phyloP scores from a whole-genome alignment of 352 stramenopile species.

The Pythium brassicae region DNA sequence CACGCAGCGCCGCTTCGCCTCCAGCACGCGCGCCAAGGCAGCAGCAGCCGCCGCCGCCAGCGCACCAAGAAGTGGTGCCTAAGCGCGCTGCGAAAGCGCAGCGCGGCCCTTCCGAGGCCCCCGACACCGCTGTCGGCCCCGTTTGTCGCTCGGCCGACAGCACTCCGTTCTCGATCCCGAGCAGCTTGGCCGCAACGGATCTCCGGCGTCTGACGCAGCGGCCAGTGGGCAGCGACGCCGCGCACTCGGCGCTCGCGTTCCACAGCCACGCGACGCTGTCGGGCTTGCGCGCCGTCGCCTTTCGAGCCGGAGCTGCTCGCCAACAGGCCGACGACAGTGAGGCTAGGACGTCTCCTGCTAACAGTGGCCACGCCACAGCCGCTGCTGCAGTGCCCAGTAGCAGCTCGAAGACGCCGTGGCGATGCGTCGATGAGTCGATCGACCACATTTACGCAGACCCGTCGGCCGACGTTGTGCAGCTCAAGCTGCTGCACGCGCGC shows the following conservation, averaged over 20 bases:
- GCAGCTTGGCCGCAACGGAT: not conserved
- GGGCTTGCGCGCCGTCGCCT: too few relatives aligned
- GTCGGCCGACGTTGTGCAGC: conserved; percentile 42
- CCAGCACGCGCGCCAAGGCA: not conserved
- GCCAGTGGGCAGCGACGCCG: not conserved
- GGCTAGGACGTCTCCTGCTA: too few relatives aligned
- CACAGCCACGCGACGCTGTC: conserved; percentile 4
- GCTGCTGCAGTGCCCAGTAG: not conserved
- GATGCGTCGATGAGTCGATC: conserved; percentile 42
- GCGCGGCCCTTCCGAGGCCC: too few relatives aligned
- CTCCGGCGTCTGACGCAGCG: conserved; percentile 6
- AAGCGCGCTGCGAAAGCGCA: not conserved
- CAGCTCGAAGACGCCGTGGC: conserved; percentile 17
- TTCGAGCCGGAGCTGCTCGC: not conserved
- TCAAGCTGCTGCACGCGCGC: conserved; percentile 32
- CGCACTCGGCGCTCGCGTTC: not conserved
- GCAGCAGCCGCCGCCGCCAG: too few relatives aligned
- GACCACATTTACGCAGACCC: conserved; percentile 57
- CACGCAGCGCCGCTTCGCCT: too few relatives aligned
- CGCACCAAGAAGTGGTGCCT: not conserved
- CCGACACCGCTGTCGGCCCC: too few relatives aligned
- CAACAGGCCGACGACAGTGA: too few relatives aligned
- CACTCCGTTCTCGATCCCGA: too few relatives aligned
- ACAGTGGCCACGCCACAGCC: too few relatives aligned
- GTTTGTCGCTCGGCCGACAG: too few relatives aligned